Conservation (phyloP, 2,329 filamentous ascomycete genomes). For the Exophiala alcalophila region DNA sequence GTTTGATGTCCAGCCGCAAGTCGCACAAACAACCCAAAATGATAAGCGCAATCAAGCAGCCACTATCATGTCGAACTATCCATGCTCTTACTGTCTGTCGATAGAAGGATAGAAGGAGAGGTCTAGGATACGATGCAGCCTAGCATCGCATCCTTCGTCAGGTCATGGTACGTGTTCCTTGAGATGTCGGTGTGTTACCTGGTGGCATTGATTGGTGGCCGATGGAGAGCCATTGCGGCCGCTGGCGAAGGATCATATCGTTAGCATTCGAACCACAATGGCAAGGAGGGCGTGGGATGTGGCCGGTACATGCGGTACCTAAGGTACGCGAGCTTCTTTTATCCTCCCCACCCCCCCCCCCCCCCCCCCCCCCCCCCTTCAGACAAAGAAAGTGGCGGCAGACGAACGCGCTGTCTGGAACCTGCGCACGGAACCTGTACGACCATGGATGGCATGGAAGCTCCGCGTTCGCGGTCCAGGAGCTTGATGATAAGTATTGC, state of each 20-base stretch:
- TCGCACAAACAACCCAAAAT: constrained; percentile 12
- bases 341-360: no score
- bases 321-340: constrained; percentile 4
- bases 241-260: background rate
- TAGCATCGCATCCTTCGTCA: constrained; percentile 10
- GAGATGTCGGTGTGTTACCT: constrained; percentile 19
- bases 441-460: constrained; percentile 6
- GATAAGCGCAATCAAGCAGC: constrained; percentile 12
- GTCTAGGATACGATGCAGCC: constrained; percentile 8
- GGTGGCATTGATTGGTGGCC: constrained; percentile 1
- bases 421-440: constrained; percentile 15
- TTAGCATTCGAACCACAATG: constrained; percentile 7
- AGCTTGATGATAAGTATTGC: constrained; percentile 8
- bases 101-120: background rate
- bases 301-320: no score
- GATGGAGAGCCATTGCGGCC: background rate
- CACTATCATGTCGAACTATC: background rate
- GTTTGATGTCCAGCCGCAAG: constrained; percentile 2
- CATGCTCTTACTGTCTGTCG: background rate
- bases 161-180: constrained; percentile 8
- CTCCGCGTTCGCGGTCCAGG: background rate
- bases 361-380: constrained; percentile 6
- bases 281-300: constrained; percentile 7
- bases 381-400: constrained; percentile 18
- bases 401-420: constrained; percentile 5